phyloP scores from a whole-genome alignment of 164 flowering plant genomes.

The Annona squamosa region DNA sequence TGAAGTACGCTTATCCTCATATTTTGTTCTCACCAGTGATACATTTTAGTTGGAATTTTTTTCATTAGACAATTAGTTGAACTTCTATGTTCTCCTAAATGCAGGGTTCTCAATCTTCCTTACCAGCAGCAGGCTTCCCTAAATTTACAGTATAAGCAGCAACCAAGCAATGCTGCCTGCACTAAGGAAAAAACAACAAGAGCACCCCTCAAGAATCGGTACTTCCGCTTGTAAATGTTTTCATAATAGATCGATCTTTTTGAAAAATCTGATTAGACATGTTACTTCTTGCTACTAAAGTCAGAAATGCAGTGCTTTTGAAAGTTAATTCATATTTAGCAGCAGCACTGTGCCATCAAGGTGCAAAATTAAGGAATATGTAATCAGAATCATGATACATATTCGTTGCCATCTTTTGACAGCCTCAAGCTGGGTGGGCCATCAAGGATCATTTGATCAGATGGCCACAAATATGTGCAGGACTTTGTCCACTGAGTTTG shows the following conservation, averaged over 20 bases:
- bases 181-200: slow-evolving; percentile 28
- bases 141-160: slow-evolving; percentile 28
- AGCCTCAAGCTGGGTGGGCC: background rate
- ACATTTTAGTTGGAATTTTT: background rate
- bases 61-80: background rate
- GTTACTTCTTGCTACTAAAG: background rate
- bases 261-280: background rate
- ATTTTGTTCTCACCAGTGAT: background rate
- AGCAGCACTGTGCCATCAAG: background rate
- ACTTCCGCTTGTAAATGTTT: background rate
- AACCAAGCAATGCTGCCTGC: slow-evolving; percentile 19
- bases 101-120: slow-evolving; percentile 81
- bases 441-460: background rate
- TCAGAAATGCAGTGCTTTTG: background rate
- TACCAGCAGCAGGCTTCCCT: slow-evolving; percentile 34
- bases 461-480: background rate
- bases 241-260: background rate
- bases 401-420: background rate
- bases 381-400: background rate
- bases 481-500: background rate
- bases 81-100: slow-evolving; percentile 1
- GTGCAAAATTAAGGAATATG: background rate
- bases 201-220: slow-evolving; percentile 46
- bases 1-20: too few relatives aligned
- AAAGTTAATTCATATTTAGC: background rate